Base-by-base conservation (phyloP, 306 rosid genomes). In the Rosa lucieae region DNA sequence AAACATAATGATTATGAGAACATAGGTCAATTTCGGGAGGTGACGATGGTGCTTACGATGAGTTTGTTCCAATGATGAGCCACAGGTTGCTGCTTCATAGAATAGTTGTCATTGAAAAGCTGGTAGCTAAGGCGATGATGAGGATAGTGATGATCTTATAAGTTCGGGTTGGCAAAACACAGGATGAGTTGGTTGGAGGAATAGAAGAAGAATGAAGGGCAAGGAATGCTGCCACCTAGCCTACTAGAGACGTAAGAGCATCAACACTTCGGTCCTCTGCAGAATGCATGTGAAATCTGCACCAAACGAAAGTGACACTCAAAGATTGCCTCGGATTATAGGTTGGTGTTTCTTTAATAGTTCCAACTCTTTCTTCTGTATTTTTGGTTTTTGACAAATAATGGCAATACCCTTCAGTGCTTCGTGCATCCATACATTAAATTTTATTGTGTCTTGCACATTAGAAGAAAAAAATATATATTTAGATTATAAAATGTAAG, bases 251-350 rank as follows among this genome's bases (percentile, higher is more conserved):
- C 10, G 14, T 13, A 13, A 47, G 40, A 70, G 40, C 40, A 46
- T 26, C 21, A 4, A 43, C 37, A 70, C 14, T 71, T 48, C 18
- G 58, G 21, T 56, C 42, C 42, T 58, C 35, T 56, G 78, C 62
- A 26, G 42, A 40, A 42, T 3, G 52, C 73, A 68, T 68, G 73
- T 39, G 73, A 68, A 68, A 68, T 68, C 73, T 43, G 69, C 78
- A 74, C 58, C 2, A 56, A 21, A 11, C 39, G 67, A 39, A 72
- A 46, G 23, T 70, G 8, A 49, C 21, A 11, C 8, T 70, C 44
- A 72, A 39, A 48, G 18, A 20, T 13, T 11, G 20, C 12, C 37
- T 5, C 7, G 4, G 75, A 47, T 29, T 70, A 7, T 29, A 71
- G 44, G 18, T 29, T 14, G 29, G 65, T 23, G 59, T 58, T 58